Percentiles rank a stretch among this genome's conserved stretches.
phyloP scores from a whole-genome alignment of 1,284 basidiomycete genomes.

The Sutorius eximius region DNA sequence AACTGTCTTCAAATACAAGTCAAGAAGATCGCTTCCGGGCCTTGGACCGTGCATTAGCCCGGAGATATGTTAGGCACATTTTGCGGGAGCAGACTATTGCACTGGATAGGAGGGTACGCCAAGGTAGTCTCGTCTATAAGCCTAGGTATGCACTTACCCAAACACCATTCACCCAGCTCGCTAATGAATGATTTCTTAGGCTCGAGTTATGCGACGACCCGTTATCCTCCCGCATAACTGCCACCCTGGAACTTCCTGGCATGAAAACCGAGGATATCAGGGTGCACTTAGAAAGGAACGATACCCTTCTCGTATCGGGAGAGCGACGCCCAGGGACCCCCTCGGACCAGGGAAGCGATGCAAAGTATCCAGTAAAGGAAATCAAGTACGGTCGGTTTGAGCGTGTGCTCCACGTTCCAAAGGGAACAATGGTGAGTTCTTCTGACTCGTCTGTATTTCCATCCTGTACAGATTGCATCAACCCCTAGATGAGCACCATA shows the following conservation, averaged over 20 bases:
- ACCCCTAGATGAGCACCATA: slow-evolving; percentile 34
- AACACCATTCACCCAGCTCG: background rate
- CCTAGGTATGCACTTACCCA: slow-evolving; percentile 31
- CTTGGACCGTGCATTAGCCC: slow-evolving; percentile 34
- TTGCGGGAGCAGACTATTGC: slow-evolving; percentile 26
- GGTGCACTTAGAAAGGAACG: slow-evolving; percentile 27
- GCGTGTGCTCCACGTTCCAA: slow-evolving; percentile 32
- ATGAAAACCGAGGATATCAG: slow-evolving; percentile 34
- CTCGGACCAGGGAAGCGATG: slow-evolving; percentile 17
- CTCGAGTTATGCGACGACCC: slow-evolving; percentile 36
- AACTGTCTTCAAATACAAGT: slow-evolving; percentile 26
- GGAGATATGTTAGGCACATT: slow-evolving; percentile 31
- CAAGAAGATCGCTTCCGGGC: slow-evolving; percentile 35
- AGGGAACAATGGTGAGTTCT: slow-evolving; percentile 33
- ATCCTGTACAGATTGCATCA: slow-evolving; percentile 6
- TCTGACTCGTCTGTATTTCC: slow-evolving; percentile 4
- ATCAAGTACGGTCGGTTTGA: slow-evolving; percentile 35
- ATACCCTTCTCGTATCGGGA: slow-evolving; percentile 30
- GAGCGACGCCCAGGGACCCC: slow-evolving; percentile 23
- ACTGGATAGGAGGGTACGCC: slow-evolving; percentile 26
- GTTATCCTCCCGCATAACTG: slow-evolving; percentile 30
- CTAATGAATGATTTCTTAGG: slow-evolving; percentile 22
- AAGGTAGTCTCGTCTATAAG: slow-evolving; percentile 35
- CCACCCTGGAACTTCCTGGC: slow-evolving; percentile 33
- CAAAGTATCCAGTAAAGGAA: slow-evolving; percentile 27